Conservation (phyloP, 2,329 filamentous ascomycete species). For the Trichocomaceae sp. region DNA sequence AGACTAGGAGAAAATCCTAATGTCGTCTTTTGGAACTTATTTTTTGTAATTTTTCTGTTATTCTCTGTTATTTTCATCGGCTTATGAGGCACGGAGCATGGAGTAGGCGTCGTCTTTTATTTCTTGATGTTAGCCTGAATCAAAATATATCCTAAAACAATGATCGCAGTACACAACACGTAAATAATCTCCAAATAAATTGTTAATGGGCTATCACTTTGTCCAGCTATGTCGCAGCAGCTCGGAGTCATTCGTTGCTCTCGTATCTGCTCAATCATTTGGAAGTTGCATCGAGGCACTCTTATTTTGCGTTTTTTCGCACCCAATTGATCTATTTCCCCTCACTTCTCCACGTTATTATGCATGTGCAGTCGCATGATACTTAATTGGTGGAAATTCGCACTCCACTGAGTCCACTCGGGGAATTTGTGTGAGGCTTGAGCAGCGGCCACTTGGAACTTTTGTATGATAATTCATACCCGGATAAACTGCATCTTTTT, state of each 20-base stretch:
- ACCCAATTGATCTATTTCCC: background rate
- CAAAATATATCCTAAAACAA: too few species aligned
- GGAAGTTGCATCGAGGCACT: background rate
- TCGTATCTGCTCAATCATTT: background rate
- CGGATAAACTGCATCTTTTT: background rate
- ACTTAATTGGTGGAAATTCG: background rate
- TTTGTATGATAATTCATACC: background rate
- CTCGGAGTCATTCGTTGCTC: background rate
- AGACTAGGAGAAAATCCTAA: too few species aligned
- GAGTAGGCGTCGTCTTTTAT: too few species aligned
- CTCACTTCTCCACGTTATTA: background rate
- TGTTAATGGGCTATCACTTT: too few species aligned
- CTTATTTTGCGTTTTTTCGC: background rate
- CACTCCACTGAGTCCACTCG: background rate
- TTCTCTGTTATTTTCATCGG: too few species aligned
- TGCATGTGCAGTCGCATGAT: background rate
- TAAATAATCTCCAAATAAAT: too few species aligned
- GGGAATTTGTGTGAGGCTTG: background rate
- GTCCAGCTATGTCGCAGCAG: constrained; percentile 18
- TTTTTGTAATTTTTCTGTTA: too few species aligned
- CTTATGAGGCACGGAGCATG: too few species aligned
- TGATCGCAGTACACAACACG: too few species aligned
- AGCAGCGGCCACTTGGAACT: background rate
- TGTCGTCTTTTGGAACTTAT: too few species aligned
- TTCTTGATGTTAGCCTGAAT: too few species aligned